Percentiles rank a stretch among this genome's conserved stretches.
Conservation (phyloP, 257 asterid species). For the Jacaranda mimosifolia region DNA sequence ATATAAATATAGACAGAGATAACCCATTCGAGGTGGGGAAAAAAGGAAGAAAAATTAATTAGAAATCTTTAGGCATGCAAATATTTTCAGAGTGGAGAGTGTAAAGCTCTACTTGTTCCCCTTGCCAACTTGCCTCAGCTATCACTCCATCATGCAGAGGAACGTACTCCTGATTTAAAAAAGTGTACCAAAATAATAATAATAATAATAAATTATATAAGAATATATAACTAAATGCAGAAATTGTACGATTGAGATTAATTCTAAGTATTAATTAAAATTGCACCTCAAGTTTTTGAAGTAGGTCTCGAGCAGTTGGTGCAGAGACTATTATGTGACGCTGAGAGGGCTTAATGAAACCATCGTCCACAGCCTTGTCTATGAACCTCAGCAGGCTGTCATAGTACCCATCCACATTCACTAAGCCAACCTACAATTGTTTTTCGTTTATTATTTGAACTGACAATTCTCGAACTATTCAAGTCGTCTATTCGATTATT, state of each 20-base stretch:
- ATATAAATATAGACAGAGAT: no score
- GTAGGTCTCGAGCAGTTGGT: conserved; percentile 53
- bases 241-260: neutral
- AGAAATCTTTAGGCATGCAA: no score
- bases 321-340: conserved; percentile 63
- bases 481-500: no score
- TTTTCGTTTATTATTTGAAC: no score
- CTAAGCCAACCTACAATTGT: conserved; percentile 52
- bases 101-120: conserved; percentile 12
- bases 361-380: conserved; percentile 68
- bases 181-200: neutral
- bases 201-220: no score
- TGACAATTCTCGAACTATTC: no score
- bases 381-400: conserved; percentile 58
- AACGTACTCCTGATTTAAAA: conserved; percentile 45
- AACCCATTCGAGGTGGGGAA: no score
- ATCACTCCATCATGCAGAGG: conserved; percentile 44
- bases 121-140: conserved; percentile 35
- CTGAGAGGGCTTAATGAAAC: conserved; percentile 55
- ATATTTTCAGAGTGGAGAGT: neutral
- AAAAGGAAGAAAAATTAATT: no score
- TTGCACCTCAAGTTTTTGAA: conserved; percentile 61
- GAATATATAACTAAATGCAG: neutral
- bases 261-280: neutral
- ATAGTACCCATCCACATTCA: conserved; percentile 71